Conservation (phyloP, 169 alveolate species). For the Cryptosporidium sp. region DNA sequence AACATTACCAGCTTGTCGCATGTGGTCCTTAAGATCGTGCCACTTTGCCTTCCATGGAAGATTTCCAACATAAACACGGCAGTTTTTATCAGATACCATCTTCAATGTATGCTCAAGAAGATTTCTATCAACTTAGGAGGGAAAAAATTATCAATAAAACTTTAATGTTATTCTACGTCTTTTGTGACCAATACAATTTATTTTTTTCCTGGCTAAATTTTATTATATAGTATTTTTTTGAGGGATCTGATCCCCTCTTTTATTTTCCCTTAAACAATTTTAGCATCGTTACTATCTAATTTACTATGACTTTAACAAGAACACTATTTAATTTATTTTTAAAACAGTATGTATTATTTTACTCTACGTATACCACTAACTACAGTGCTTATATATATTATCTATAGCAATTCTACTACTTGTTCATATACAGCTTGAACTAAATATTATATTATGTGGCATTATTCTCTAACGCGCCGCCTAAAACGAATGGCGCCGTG, state of each 20-base stretch:
- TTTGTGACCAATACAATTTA: constrained; percentile 18
- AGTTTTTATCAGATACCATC: constrained; percentile 79
- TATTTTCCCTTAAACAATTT: background rate
- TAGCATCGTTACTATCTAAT: constrained; percentile 14
- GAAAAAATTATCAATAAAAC: constrained; percentile 39
- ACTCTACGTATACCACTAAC: constrained; percentile 33
- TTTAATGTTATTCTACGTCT: constrained; percentile 35
- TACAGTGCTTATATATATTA: background rate
- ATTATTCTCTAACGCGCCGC: background rate
- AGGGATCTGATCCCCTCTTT: constrained; percentile 16
- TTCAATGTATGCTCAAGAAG: constrained; percentile 1
- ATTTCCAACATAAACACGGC: constrained; percentile 92
- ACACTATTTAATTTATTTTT: background rate
- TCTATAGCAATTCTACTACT: background rate
- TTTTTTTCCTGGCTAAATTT: background rate
- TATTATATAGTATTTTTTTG: background rate
- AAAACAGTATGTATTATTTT: background rate
- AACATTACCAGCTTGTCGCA: constrained; percentile 91
- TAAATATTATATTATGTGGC: background rate
- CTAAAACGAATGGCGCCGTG: background rate
- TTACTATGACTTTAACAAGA: constrained; percentile 1
- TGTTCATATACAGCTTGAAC: background rate
- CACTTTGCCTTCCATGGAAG: constrained; percentile 91
- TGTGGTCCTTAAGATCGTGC: constrained; percentile 90
- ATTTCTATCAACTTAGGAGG: constrained; percentile 7